These are phyloP conservation scores for Diddensiella transvaalensis DNA, from an alignment of 805 yeast genomes.

Conservation along the genomic window DNA sequence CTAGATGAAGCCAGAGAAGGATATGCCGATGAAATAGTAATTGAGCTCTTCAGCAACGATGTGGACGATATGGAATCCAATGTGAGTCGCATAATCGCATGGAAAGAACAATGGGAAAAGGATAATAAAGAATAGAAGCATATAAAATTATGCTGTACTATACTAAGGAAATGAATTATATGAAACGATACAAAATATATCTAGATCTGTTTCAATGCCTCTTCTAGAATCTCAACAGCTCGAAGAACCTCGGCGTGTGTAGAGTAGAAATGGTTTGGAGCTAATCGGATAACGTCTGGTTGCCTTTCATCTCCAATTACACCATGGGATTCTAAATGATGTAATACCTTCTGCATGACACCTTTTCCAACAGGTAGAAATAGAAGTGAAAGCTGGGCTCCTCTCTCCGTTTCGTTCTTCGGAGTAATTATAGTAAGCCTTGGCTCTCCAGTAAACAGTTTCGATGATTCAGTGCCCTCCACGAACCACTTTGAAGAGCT, in stretches of 20 bases:
- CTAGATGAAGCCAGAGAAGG: slow-evolving; percentile 81
- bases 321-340: slow-evolving; percentile 49
- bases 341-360: slow-evolving; percentile 60
- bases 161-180: background rate
- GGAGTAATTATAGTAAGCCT: slow-evolving; percentile 75
- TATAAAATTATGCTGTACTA: background rate
- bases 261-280: slow-evolving; percentile 83
- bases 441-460: background rate
- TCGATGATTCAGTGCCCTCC: slow-evolving; percentile 24
- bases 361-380: slow-evolving; percentile 51
- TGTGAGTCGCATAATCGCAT: slow-evolving; percentile 65
- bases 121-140: slow-evolving; percentile 37
- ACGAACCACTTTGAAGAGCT: slow-evolving; percentile 45
- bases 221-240: slow-evolving; percentile 46
- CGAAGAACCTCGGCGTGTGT: slow-evolving; percentile 59
- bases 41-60: slow-evolving; percentile 69
- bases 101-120: slow-evolving; percentile 73
- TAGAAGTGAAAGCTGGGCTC: slow-evolving; percentile 76
- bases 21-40: slow-evolving; percentile 75
- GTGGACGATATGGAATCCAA: slow-evolving; percentile 80
- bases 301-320: slow-evolving; percentile 84
- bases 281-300: slow-evolving; percentile 86
- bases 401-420: slow-evolving; percentile 51
- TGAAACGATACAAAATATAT: background rate
- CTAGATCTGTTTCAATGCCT: slow-evolving; percentile 22